Evolutionary conservation across 768 basidiomycete genomes (phyloP).

Genomic region (Leccinum pellstonianum): DNA sequence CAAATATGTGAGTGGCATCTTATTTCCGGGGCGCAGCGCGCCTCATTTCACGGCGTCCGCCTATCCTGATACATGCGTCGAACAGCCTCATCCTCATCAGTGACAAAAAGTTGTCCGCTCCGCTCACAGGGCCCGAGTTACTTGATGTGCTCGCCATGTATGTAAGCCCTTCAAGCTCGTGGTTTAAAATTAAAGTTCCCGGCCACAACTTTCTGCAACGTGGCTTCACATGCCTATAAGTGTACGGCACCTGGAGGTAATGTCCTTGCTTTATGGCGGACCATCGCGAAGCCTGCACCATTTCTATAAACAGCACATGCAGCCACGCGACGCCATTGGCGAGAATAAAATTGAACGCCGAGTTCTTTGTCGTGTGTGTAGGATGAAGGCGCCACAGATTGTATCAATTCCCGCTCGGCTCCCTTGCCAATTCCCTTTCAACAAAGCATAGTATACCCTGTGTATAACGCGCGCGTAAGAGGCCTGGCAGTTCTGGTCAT

Average conservation of each 20-base stretch:
- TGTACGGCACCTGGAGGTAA: too few species aligned
- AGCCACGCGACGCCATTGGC: neutral
- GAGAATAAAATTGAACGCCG: neutral
- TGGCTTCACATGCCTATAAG: too few species aligned
- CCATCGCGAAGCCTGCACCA: neutral
- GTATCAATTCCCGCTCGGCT: neutral
- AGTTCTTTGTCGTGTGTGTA: neutral
- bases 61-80: neutral
- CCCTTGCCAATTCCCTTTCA: neutral
- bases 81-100: neutral
- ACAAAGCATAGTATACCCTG: neutral
- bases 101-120: neutral
- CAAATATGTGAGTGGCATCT: neutral
- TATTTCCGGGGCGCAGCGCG: neutral
- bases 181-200: neutral
- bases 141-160: neutral
- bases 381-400: neutral
- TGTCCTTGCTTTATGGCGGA: neutral
- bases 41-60: neutral
- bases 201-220: too few species aligned
- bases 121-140: neutral
- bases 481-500: neutral
- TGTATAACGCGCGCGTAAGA: neutral
- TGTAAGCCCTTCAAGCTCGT: neutral
- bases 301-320: neutral